phyloP scores from a whole-genome alignment of 2,329 filamentous ascomycete species.

The Dactylellina haptotyla region DNA sequence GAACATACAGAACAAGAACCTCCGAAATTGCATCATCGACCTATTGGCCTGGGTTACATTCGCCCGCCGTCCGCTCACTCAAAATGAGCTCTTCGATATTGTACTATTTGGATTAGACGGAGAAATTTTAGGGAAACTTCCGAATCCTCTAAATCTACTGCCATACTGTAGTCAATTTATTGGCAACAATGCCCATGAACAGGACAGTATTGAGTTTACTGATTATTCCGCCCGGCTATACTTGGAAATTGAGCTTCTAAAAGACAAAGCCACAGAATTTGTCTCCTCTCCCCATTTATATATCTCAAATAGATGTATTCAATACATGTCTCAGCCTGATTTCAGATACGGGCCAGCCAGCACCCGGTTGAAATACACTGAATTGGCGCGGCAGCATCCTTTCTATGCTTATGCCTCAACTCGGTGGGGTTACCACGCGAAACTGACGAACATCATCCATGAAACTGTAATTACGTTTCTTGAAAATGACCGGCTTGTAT shows the following conservation, averaged over 20 bases:
- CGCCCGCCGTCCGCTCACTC: neutral
- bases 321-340: neutral
- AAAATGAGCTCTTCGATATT: neutral
- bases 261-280: too few relatives aligned
- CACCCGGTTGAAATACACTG: neutral
- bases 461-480: neutral
- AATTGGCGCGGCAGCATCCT: neutral
- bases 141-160: too few relatives aligned
- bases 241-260: neutral
- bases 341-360: neutral
- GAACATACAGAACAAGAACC: neutral
- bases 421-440: slow-evolving; percentile 7
- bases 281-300: too few relatives aligned
- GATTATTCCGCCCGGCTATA: neutral
- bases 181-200: too few relatives aligned
- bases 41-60: neutral
- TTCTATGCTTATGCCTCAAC: slow-evolving; percentile 10
- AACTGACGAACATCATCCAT: neutral
- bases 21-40: neutral
- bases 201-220: too few relatives aligned
- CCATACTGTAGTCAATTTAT: too few relatives aligned
- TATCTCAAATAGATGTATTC: too few relatives aligned
- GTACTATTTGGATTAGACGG: neutral
- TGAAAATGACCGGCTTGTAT: neutral
- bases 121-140: too few relatives aligned